A percentile compares a stretch with the other conserved stretches of the same genome.
phyloP scores from a whole-genome alignment of 495 filamentous ascomycete species.

The Cladorrhinum samala region DNA sequence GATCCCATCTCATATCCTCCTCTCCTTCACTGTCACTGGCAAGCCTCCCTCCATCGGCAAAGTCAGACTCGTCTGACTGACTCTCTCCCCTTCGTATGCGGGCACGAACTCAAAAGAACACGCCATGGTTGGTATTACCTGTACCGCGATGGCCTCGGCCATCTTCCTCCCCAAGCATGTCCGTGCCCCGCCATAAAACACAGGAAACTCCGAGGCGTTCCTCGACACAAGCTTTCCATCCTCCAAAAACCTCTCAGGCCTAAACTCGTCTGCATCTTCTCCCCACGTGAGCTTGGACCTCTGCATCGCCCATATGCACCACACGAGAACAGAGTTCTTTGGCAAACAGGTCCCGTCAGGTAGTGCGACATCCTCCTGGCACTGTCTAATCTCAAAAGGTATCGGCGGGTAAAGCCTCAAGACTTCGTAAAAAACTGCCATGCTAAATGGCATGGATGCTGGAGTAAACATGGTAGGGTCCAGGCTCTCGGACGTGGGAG shows the following conservation, averaged over 20 bases:
- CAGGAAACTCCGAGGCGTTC: conserved; percentile 50
- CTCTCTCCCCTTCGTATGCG: conserved; percentile 37
- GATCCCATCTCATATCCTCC: not conserved
- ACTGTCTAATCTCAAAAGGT: conserved; percentile 56
- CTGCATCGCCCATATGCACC: conserved; percentile 58
- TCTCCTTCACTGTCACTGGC: conserved; percentile 35
- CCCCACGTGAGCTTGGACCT: conserved; percentile 50
- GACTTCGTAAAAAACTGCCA: conserved; percentile 52
- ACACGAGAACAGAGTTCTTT: conserved; percentile 44
- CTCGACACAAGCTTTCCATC: conserved; percentile 34
- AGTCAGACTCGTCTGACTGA: conserved; percentile 52
- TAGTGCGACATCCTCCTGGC: conserved; percentile 41
- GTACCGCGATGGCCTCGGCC: conserved; percentile 50
- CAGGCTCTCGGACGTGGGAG: conserved; percentile 7
- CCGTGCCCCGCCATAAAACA: conserved; percentile 55
- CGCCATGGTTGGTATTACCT: conserved; percentile 45
- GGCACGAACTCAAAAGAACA: conserved; percentile 44
- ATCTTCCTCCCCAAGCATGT: conserved; percentile 54
- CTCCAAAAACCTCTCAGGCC: conserved; percentile 48
- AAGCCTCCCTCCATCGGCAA: conserved; percentile 56
- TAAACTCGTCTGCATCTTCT: conserved; percentile 47
- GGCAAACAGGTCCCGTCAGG: conserved; percentile 55
- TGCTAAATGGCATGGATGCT: conserved; percentile 43
- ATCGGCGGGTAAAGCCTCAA: conserved; percentile 54
- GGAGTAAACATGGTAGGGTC: conserved; percentile 38